Conservation (phyloP, 129 eudicot species). For the Arctium minus region DNA sequence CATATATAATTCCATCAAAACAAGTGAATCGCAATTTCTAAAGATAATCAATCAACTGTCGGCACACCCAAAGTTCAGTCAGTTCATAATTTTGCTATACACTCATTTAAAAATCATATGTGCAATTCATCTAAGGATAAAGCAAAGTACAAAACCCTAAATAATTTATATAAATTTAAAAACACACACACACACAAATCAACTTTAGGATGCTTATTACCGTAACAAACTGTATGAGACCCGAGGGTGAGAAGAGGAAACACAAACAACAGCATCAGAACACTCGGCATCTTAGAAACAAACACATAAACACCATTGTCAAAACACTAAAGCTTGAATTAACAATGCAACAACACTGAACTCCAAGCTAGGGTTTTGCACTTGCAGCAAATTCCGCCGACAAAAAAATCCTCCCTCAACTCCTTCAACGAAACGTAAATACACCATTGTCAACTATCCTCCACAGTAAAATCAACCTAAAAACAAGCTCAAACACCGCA, state of each 20-base stretch:
- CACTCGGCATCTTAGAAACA: conserved; percentile 35
- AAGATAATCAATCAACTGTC: background rate
- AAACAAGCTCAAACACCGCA: conserved; percentile 42
- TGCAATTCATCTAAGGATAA: background rate
- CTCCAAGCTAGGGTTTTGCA: conserved; percentile 52
- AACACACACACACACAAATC: background rate
- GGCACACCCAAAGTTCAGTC: conserved; percentile 19
- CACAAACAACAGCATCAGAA: conserved; percentile 44
- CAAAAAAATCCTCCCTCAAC: conserved; percentile 34
- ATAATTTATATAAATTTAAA: background rate
- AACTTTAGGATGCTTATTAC: conserved; percentile 25
- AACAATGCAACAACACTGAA: conserved; percentile 17
- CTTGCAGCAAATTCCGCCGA: conserved; percentile 28
- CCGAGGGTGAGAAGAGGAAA: conserved; percentile 43
- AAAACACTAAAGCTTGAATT: conserved; percentile 18
- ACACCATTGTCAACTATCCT: conserved; percentile 14
- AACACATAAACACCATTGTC: conserved; percentile 49
- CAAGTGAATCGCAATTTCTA: conserved; percentile 6
- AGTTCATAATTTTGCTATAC: background rate
- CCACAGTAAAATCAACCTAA: conserved; percentile 2
- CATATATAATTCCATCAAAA: background rate
- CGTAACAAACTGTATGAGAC: conserved; percentile 44
- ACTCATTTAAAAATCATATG: background rate
- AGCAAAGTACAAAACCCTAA: conserved; percentile 4
- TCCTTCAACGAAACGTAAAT: conserved; percentile 4